These are phyloP conservation scores for Calycina marina DNA, from an alignment of 2,329 filamentous ascomycete genomes.

Conservation along the genomic window DNA sequence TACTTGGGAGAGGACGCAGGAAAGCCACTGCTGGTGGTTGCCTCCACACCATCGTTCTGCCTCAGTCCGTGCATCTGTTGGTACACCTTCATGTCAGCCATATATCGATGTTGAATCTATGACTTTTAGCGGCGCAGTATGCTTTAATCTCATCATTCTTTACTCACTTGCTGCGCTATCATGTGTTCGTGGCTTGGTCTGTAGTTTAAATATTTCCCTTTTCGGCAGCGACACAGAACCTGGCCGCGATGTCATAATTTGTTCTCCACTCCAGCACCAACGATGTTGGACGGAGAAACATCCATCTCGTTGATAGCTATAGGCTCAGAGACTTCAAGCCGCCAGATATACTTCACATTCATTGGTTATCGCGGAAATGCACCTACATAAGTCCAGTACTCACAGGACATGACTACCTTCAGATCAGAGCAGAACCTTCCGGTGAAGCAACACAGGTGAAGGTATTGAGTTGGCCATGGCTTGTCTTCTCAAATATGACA, in stretches of 20 bases:
- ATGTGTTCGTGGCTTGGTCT: background rate
- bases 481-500: background rate
- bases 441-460: background rate
- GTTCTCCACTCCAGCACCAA: background rate
- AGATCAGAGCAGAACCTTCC: background rate
- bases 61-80: background rate
- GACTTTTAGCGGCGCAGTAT: background rate
- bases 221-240: conserved; percentile 1
- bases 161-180: background rate
- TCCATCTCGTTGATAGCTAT: background rate
- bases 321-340: no score
- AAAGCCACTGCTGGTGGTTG: background rate
- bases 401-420: background rate
- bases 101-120: conserved; percentile 1
- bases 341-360: background rate
- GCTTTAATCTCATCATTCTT: background rate
- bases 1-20: background rate
- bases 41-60: background rate
- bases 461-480: background rate
- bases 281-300: background rate
- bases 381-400: background rate
- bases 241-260: background rate
- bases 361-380: background rate
- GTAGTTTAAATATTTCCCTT: background rate
- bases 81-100: conserved; percentile 1